Evolutionary conservation across 176 grass and related monocot species (phyloP), one percentile per base, ranked within the genome.

Genomic region (Musa troglodytarum): DNA sequence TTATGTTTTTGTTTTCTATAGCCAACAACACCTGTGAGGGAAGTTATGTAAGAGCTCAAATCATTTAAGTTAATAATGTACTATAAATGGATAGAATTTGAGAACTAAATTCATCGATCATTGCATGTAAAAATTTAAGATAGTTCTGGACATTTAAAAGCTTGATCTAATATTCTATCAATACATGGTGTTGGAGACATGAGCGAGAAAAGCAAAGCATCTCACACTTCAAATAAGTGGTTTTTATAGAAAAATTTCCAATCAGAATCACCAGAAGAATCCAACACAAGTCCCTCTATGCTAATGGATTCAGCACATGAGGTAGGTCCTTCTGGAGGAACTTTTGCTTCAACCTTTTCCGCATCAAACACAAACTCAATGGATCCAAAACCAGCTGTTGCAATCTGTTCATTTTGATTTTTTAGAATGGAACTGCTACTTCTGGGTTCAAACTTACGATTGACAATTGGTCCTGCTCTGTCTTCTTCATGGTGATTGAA

Each of bases 231-330:
- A 73, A 89, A 94, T 78, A 98, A 83, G 17, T 82, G 29, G 62
- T 99, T 99, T 76, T 92, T 88, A 83, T 88, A 95, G 74, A 89
- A 87, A 29, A 94, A 76, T 75, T 80, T 92, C 96, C 96, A 94
- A 78, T 99, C 86, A 0, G 86, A 99, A 80, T 92, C 95, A 77
- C 88, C 86, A 1, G 88, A 89, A 11, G 79, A 83, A 69, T 89
- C 34, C 14, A 89, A 80, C 82, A 89, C 84, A 53, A 86, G 83
- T 67, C 86, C 91, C 85, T 99, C 77, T 64, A 80, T 74, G 70
- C 66, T 91, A 54, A 95, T 86, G 15, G 91, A 94, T 52, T 89
- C 88, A 1, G 88, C 84, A 7, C 71, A 83, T 25, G 80, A 57
- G 69, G 78, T 11, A 14, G 65, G 49, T 53, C 64, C 70, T 19